Evolutionary conservation across 306 rosid genomes (phyloP).

Genomic region (Quercus aquifolioides): DNA sequence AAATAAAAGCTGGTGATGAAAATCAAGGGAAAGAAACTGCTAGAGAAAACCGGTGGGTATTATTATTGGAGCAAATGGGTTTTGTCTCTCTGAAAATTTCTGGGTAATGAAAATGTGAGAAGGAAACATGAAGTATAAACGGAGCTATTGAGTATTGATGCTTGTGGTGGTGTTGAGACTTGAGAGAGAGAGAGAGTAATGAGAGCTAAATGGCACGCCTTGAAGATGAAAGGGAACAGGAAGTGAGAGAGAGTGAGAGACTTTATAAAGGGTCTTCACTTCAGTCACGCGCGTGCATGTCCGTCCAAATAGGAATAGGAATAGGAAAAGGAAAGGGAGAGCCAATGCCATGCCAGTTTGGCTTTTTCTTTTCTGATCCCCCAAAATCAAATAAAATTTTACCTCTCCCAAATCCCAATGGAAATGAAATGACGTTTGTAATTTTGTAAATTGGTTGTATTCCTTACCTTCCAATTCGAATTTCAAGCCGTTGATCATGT

Average conservation of each 20-base stretch:
- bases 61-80: constrained; percentile 9
- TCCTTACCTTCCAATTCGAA: constrained; percentile 29
- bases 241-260: constrained; percentile 28
- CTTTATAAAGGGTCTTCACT: constrained; percentile 43
- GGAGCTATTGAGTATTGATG: constrained; percentile 27
- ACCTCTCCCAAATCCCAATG: too few relatives aligned
- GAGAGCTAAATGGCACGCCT: constrained; percentile 65
- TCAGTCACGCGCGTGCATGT: constrained; percentile 50
- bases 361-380: background rate
- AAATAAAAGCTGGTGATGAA: constrained; percentile 31
- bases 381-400: too few relatives aligned
- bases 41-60: background rate
- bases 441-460: background rate
- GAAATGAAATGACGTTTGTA: constrained; percentile 3
- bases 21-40: constrained; percentile 17
- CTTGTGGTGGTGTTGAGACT: constrained; percentile 21
- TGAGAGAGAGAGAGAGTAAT: constrained; percentile 37
- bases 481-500: constrained; percentile 49
- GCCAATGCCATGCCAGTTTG: constrained; percentile 48
- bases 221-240: constrained; percentile 26
- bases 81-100: constrained; percentile 18
- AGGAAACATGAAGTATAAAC: constrained; percentile 31
- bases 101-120: constrained; percentile 26
- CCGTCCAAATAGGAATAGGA: constrained; percentile 4
- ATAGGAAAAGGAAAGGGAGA: background rate